These are phyloP conservation scores for Urochloa ruziziensis DNA, from an alignment of 176 grass and related monocot genomes.

Conservation along the genomic window DNA sequence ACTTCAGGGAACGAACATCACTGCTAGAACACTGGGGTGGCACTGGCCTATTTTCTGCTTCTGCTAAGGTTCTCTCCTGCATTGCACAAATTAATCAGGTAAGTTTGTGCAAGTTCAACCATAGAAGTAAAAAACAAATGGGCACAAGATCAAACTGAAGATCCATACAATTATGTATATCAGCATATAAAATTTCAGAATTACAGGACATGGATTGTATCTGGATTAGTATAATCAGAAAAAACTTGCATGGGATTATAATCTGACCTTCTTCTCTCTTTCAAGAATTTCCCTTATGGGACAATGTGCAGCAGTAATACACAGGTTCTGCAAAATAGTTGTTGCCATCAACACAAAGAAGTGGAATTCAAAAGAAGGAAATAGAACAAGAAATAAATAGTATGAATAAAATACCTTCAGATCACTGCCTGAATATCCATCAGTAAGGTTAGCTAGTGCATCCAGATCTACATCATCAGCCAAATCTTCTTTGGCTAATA, in stretches of 20 bases:
- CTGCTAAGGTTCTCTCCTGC: slow-evolving; percentile 68
- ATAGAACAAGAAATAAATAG: slow-evolving; percentile 2
- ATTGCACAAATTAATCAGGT: slow-evolving; percentile 24
- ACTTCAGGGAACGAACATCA: slow-evolving; percentile 66
- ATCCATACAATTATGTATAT: background rate
- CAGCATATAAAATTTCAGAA: background rate
- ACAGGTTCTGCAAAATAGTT: slow-evolving; percentile 70
- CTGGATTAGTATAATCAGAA: no score
- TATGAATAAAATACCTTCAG: slow-evolving; percentile 63
- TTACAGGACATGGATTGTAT: background rate
- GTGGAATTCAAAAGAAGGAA: background rate
- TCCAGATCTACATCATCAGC: slow-evolving; percentile 72
- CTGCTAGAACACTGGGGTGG: slow-evolving; percentile 56
- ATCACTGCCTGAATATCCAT: slow-evolving; percentile 99
- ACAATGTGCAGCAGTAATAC: slow-evolving; percentile 86
- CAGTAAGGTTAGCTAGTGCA: slow-evolving; percentile 68
- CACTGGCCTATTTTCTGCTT: slow-evolving; percentile 56
- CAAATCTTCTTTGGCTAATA: slow-evolving; percentile 94
- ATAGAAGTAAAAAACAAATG: background rate
- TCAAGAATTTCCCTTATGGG: slow-evolving; percentile 95
- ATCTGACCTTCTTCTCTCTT: slow-evolving; percentile 90
- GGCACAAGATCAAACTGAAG: background rate
- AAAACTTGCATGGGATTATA: no score
- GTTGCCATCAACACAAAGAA: slow-evolving; percentile 8
- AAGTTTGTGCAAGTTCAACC: background rate